Evolutionary conservation across 2,329 filamentous ascomycete genomes (phyloP).

Genomic region (Biscogniauxia sp.): DNA sequence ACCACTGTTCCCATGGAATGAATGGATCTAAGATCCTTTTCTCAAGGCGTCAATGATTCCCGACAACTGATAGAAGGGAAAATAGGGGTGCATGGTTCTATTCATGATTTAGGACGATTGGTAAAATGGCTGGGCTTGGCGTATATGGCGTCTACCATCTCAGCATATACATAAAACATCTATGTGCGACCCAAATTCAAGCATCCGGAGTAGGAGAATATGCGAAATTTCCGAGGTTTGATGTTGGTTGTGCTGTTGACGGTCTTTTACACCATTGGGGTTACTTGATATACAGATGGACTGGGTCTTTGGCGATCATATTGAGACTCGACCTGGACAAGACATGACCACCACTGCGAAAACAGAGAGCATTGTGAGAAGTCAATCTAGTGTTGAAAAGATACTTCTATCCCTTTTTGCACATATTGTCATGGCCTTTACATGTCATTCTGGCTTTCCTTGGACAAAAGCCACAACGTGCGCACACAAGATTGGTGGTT

Average conservation of each 20-base stretch:
- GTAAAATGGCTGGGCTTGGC: not conserved
- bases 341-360: not conserved
- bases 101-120: not conserved
- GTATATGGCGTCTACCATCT: not conserved
- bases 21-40: not conserved
- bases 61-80: not conserved
- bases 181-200: not conserved
- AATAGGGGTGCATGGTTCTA: not conserved
- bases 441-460: not conserved
- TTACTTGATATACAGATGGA: not conserved
- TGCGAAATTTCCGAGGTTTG: not conserved
- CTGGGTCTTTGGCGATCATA: not conserved
- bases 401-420: not conserved
- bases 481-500: not conserved
- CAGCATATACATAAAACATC: not conserved
- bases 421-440: not conserved
- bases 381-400: not conserved
- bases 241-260: not conserved
- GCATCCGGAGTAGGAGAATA: not conserved
- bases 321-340: not conserved
- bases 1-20: not conserved
- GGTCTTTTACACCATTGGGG: not conserved
- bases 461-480: not conserved
- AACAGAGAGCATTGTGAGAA: not conserved
- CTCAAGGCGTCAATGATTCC: not conserved